Base-by-base conservation (phyloP, 2,329 filamentous ascomycete species). In the Aschersonia sp. region DNA sequence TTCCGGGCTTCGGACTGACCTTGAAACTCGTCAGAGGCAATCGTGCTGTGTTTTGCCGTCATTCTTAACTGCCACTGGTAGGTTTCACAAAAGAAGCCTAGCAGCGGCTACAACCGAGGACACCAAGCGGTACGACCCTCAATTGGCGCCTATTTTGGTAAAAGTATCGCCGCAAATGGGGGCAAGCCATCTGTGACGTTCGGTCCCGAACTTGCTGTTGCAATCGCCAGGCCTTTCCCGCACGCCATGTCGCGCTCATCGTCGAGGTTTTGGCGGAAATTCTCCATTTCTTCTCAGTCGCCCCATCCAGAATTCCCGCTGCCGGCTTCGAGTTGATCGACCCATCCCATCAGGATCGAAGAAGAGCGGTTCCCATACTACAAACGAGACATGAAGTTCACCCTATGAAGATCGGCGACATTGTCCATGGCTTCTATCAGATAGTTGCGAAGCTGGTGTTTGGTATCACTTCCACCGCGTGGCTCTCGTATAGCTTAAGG, bases 381-480 rank as follows among this genome's bases (percentile, higher is more conserved):
- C 45, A 47, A 43, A 20, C 20, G 3, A 47, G 45, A 2, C 54
- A 64, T 5, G 48, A 59, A 20, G 68, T 61, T 49, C 68, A 65
- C 50, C 64, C 65, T 0, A 59, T 67, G 44, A 50, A 48, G 1
- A 61, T 65, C 4, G 65, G 65, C 5, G 49, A 67, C 9, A 44
- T 64, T 0, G 53, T 68, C 48, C 31, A 59, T 2, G 45, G 47
- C 4, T 58, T 56, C 20, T 71, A 69, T 30, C 45, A 47, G 38
- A 28, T 43, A 40, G 45, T 42, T 47, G 46, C 41, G 40, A 72
- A 73, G 51, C 59, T 71, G 9, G 68, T 68, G 30, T 68, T 64
- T 51, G 68, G 68, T 6, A 56, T 56, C 5, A 55, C 52, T 42
- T 68, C 68, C 5, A 71, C 68, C 0, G 63, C 67, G 4, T 72